Evolutionary conservation across 768 basidiomycete species (phyloP).

Genomic region (Multifurca ochricompacta): DNA sequence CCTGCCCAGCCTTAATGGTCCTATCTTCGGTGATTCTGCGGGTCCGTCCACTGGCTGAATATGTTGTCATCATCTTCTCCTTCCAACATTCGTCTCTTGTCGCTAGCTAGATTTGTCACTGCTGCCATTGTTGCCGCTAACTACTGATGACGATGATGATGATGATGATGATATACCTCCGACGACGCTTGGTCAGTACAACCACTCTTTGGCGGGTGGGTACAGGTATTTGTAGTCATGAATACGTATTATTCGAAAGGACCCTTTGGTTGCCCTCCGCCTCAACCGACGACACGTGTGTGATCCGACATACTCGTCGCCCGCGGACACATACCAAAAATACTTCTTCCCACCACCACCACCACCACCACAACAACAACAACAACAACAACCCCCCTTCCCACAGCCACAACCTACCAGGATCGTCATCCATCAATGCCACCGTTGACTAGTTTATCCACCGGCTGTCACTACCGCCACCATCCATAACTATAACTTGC

Average conservation of each 20-base stretch:
- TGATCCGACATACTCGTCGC: conserved; percentile 2
- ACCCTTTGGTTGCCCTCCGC: not conserved
- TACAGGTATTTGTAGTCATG: not conserved
- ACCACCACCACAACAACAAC: not conserved
- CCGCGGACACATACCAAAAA: conserved; percentile 5
- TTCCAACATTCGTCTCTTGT: too few relatives aligned
- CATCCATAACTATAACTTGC: too few relatives aligned
- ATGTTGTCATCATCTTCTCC: not conserved
- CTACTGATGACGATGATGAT: too few relatives aligned
- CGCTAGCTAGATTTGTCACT: too few relatives aligned
- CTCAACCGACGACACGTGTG: not conserved
- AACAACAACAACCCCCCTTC: too few relatives aligned
- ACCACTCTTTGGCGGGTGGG: not conserved
- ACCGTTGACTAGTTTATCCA: too few relatives aligned
- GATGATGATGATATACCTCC: too few relatives aligned
- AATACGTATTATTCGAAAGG: not conserved
- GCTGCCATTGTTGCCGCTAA: too few relatives aligned
- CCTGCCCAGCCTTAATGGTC: not conserved
- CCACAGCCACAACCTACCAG: too few relatives aligned
- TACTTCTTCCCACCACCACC: not conserved
- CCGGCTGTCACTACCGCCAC: too few relatives aligned
- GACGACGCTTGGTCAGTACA: not conserved
- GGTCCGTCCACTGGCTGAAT: not conserved
- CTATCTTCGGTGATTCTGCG: not conserved
- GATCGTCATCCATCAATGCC: too few relatives aligned